Conservation (phyloP, 805 yeast genomes). For the Yarrowia sp. region DNA sequence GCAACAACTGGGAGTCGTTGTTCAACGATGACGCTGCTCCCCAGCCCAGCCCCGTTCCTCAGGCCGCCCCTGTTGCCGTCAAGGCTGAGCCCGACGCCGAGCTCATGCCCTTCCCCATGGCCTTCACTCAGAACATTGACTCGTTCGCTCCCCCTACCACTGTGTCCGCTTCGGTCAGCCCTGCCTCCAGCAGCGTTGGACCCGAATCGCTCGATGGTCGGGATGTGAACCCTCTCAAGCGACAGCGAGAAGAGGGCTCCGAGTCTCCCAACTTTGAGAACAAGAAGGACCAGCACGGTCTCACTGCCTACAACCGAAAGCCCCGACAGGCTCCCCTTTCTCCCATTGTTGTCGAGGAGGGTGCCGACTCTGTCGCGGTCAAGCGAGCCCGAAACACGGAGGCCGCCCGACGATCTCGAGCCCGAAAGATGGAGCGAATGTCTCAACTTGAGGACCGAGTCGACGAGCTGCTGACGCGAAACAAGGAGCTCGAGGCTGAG, state of each 20-base stretch:
- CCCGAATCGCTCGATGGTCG: neutral
- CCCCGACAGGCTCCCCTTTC: slow-evolving; percentile 67
- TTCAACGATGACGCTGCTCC: slow-evolving; percentile 34
- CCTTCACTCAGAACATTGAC: slow-evolving; percentile 26
- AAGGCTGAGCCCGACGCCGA: slow-evolving; percentile 23
- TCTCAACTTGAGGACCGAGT: slow-evolving; percentile 72
- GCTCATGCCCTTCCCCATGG: slow-evolving; percentile 23
- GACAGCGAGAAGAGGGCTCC: slow-evolving; percentile 32
- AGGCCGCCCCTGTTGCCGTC: slow-evolving; percentile 2
- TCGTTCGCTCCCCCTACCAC: neutral
- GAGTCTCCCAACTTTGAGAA: slow-evolving; percentile 29
- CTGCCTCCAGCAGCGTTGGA: slow-evolving; percentile 26
- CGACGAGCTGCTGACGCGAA: slow-evolving; percentile 58
- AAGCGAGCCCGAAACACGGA: slow-evolving; percentile 95
- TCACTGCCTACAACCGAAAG: slow-evolving; percentile 74
- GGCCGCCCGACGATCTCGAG: slow-evolving; percentile 94
- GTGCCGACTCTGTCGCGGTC: slow-evolving; percentile 63
- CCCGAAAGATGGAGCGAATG: slow-evolving; percentile 90
- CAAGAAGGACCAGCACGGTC: slow-evolving; percentile 69
- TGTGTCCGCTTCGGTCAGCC: slow-evolving; percentile 22
- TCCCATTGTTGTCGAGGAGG: slow-evolving; percentile 59
- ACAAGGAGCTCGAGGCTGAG: slow-evolving; percentile 61
- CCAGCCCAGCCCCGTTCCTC: neutral
- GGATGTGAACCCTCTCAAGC: slow-evolving; percentile 20
- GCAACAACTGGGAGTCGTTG: slow-evolving; percentile 39